phyloP scores from a whole-genome alignment of 2,329 filamentous ascomycete genomes.

The Aspergillus sp. region DNA sequence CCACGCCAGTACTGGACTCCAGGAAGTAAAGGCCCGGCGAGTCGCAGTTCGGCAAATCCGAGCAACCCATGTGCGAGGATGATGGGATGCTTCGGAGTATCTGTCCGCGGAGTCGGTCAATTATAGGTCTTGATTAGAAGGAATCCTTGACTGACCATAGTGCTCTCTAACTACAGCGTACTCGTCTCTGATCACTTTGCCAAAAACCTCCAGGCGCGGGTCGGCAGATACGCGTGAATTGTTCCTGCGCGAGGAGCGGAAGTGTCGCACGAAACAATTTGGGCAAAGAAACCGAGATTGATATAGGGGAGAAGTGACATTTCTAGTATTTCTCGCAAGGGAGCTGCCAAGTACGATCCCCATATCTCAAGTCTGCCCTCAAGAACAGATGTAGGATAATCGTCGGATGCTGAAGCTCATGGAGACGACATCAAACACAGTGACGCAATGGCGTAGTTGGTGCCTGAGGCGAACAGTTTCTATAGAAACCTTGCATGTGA shows the following conservation, averaged over 20 bases:
- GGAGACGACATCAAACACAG: neutral
- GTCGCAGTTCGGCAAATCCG: constrained; percentile 66
- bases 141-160: constrained; percentile 53
- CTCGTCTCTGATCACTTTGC: constrained; percentile 62
- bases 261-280: constrained; percentile 18
- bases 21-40: constrained; percentile 58
- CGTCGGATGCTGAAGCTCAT: constrained; percentile 1
- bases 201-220: constrained; percentile 56
- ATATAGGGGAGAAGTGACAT: neutral
- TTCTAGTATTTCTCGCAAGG: constrained; percentile 4
- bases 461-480: neutral
- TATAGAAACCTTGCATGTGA: neutral
- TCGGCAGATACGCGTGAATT: constrained; percentile 40
- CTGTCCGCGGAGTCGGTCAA: constrained; percentile 23
- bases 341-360: constrained; percentile 19
- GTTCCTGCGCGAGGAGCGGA: constrained; percentile 24
- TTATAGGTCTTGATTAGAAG: neutral
- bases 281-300: neutral
- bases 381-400: neutral
- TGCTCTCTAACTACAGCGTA: constrained; percentile 62
- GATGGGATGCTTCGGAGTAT: constrained; percentile 59
- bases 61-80: constrained; percentile 68
- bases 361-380: constrained; percentile 25
- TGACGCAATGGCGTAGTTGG: constrained; percentile 12
- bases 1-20: constrained; percentile 68